phyloP scores from a whole-genome alignment of 2,329 filamentous ascomycete genomes.

The Nigrospora sphaerica region DNA sequence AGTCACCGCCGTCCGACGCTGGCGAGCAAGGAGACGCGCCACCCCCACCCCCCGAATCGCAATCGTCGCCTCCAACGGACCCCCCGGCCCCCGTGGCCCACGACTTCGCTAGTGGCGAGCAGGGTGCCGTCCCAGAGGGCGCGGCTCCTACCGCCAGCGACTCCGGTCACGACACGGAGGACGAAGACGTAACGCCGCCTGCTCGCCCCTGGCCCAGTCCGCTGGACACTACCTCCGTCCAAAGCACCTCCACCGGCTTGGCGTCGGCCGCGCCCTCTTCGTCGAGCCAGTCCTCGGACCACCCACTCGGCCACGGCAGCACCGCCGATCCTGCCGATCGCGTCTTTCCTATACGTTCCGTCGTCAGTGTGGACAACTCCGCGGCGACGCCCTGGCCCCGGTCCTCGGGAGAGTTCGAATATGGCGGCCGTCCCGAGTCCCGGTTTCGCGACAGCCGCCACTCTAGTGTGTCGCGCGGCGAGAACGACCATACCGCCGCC shows the following conservation, averaged over 20 bases:
- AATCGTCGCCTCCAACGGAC: too few species aligned
- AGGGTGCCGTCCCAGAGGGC: neutral
- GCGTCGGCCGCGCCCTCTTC: slow-evolving; percentile 24
- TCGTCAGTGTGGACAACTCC: slow-evolving; percentile 59
- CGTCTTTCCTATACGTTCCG: slow-evolving; percentile 77
- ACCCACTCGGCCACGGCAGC: slow-evolving; percentile 24
- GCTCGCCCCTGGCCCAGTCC: neutral
- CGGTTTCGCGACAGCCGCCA: slow-evolving; percentile 24
- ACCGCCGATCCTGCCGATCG: slow-evolving; percentile 41
- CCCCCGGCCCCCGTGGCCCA: neutral
- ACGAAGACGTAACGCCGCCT: slow-evolving; percentile 1
- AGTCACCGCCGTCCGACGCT: too few species aligned
- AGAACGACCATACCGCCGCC: slow-evolving; percentile 12
- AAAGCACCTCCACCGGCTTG: slow-evolving; percentile 1
- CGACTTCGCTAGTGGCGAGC: neutral
- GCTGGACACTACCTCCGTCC: neutral
- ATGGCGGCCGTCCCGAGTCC: slow-evolving; percentile 22
- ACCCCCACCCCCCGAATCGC: too few species aligned
- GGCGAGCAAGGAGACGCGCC: too few species aligned
- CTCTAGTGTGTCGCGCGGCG: slow-evolving; percentile 19
- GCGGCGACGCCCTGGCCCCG: slow-evolving; percentile 24
- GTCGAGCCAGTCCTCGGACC: slow-evolving; percentile 34
- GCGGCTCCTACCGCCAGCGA: neutral
- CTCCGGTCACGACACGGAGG: neutral
- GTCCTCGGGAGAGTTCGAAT: slow-evolving; percentile 31